A percentile compares a stretch with the other conserved stretches of the same genome.
phyloP scores from a whole-genome alignment of 768 basidiomycete species.

The Russula ochroleuca region DNA sequence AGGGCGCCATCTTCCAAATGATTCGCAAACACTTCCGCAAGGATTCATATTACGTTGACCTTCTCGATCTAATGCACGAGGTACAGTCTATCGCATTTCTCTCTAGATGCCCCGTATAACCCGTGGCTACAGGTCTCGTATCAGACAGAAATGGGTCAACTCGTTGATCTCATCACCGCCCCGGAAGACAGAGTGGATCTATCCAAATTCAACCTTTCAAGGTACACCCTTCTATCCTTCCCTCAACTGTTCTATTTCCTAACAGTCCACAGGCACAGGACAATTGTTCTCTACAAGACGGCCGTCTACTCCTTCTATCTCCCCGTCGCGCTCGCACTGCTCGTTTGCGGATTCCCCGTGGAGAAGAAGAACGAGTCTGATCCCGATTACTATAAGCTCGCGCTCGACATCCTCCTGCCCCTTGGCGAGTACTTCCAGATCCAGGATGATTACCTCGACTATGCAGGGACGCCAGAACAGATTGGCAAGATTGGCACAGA shows the following conservation, averaged over 20 bases:
- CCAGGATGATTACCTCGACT: slow-evolving; percentile 97
- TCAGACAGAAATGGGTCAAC: slow-evolving; percentile 94
- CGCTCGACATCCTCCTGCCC: slow-evolving; percentile 78
- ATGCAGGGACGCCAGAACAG: slow-evolving; percentile 80
- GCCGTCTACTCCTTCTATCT: slow-evolving; percentile 99
- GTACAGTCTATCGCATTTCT: slow-evolving; percentile 36
- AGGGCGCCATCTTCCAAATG: slow-evolving; percentile 86
- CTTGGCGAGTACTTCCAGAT: slow-evolving; percentile 98
- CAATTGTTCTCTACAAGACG: slow-evolving; percentile 97
- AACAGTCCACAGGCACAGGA: slow-evolving; percentile 56
- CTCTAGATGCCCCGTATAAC: background rate
- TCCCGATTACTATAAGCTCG: slow-evolving; percentile 62
- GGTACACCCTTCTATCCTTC: slow-evolving; percentile 42
- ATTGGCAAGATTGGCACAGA: slow-evolving; percentile 98
- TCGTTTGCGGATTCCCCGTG: slow-evolving; percentile 61
- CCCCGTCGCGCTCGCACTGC: slow-evolving; percentile 92
- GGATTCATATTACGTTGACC: slow-evolving; percentile 79
- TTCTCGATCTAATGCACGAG: slow-evolving; percentile 91
- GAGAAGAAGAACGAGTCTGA: slow-evolving; percentile 44
- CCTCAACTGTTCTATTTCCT: background rate
- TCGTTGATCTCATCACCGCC: slow-evolving; percentile 94
- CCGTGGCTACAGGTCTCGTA: slow-evolving; percentile 48
- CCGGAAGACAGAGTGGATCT: slow-evolving; percentile 88
- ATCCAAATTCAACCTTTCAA: slow-evolving; percentile 79
- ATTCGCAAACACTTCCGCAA: slow-evolving; percentile 81